phyloP scores from a whole-genome alignment of 169 alveolate species.

The Plasmodium adleri region DNA sequence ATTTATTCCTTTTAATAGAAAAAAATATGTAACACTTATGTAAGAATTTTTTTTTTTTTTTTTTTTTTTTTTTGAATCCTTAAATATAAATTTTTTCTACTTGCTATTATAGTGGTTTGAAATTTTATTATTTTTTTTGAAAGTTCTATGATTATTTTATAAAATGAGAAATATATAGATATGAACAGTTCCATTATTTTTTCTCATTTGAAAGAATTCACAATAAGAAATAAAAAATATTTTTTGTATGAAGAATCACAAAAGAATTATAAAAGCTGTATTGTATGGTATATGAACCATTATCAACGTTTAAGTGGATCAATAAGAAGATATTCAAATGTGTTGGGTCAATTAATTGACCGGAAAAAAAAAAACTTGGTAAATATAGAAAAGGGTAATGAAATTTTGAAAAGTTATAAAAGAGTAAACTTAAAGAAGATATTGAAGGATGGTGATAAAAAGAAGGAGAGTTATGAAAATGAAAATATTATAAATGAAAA shows the following conservation, averaged over 20 bases:
- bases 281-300: too few relatives aligned
- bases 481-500: not conserved
- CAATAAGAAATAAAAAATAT: not conserved
- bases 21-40: too few relatives aligned
- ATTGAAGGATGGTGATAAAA: constrained; percentile 18
- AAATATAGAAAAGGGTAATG: constrained; percentile 7
- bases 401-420: constrained; percentile 43
- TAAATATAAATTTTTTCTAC: too few relatives aligned
- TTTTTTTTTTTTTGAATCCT: too few relatives aligned
- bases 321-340: not conserved
- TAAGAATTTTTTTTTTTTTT: too few relatives aligned
- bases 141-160: too few relatives aligned
- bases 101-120: too few relatives aligned
- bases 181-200: constrained; percentile 27
- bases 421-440: constrained; percentile 65
- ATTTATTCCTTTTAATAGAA: too few relatives aligned
- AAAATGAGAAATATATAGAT: not conserved
- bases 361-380: constrained; percentile 22
- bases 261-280: too few relatives aligned
- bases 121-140: too few relatives aligned
- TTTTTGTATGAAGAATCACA: not conserved
- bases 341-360: constrained; percentile 31
- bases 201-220: constrained; percentile 20
- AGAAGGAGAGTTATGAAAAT: not conserved
- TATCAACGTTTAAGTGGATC: too few relatives aligned